A percentile compares a stretch with the other conserved stretches of the same genome.
These are phyloP conservation scores for Lasiodiplodia citricola DNA, from an alignment of 2,329 filamentous ascomycete species.

Conservation along the genomic window DNA sequence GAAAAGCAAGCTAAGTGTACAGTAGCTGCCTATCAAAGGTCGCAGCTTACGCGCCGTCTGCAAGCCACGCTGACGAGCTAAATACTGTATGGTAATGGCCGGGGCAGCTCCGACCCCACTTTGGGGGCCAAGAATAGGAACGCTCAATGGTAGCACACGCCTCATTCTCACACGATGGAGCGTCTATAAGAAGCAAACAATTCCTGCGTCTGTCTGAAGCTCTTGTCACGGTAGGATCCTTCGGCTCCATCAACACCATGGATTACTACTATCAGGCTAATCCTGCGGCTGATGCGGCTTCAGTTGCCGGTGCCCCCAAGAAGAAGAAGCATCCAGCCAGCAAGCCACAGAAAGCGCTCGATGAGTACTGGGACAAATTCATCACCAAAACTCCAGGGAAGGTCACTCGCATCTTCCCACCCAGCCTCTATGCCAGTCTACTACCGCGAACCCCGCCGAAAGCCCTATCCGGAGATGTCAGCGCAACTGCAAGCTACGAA, in stretches of 20 bases:
- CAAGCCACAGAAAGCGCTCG: slow-evolving; percentile 68
- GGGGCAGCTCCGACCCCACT: not conserved
- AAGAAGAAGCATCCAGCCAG: not conserved
- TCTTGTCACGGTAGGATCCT: not conserved
- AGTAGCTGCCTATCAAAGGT: not conserved
- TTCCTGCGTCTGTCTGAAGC: not conserved
- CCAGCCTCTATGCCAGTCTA: slow-evolving; percentile 67
- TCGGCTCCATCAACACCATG: not conserved
- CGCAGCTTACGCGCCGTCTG: not conserved
- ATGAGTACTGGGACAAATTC: slow-evolving; percentile 75
- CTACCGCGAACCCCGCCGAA: slow-evolving; percentile 62
- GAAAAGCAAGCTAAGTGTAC: not conserved
- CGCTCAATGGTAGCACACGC: not conserved
- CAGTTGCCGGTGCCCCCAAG: not conserved
- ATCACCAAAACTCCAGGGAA: slow-evolving; percentile 73
- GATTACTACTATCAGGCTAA: not conserved
- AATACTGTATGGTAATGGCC: not conserved
- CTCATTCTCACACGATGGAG: not conserved
- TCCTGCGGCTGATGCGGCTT: not conserved
- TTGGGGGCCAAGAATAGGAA: not conserved
- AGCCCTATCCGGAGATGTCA: slow-evolving; percentile 63
- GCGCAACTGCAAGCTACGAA: slow-evolving; percentile 71
- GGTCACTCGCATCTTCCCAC: slow-evolving; percentile 72
- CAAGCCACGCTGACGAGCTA: not conserved
- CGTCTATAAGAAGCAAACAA: not conserved